A percentile compares a stretch with the other conserved stretches of the same genome.
phyloP scores from a whole-genome alignment of 345 rosid species.

The Alliaria petiolata region DNA sequence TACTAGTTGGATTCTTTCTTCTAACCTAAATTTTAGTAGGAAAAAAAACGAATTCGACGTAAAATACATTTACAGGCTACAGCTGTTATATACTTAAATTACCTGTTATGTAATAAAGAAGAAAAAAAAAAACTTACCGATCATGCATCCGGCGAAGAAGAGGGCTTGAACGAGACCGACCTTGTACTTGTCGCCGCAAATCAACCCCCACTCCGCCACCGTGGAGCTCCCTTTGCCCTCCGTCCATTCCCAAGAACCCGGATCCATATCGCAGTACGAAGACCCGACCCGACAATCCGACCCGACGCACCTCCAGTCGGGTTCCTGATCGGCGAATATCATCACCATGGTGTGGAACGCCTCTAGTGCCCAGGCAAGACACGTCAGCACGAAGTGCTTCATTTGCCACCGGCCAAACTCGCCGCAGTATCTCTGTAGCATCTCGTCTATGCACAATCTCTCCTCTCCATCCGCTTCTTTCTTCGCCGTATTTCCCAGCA shows the following conservation, averaged over 20 bases:
- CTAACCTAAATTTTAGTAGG: neutral
- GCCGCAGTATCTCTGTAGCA: slow-evolving; percentile 75
- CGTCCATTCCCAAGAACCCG: slow-evolving; percentile 74
- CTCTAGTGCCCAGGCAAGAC: slow-evolving; percentile 90
- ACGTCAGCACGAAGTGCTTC: slow-evolving; percentile 73
- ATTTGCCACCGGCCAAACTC: slow-evolving; percentile 91
- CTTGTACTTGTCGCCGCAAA: slow-evolving; percentile 75
- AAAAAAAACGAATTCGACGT: neutral
- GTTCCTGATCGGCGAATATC: slow-evolving; percentile 88
- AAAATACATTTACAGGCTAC: neutral
- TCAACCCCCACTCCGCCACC: slow-evolving; percentile 78
- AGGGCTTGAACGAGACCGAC: slow-evolving; percentile 83
- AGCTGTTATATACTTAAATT: neutral
- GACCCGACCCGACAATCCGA: slow-evolving; percentile 42
- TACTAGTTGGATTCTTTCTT: too few relatives aligned
- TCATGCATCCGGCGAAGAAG: slow-evolving; percentile 90
- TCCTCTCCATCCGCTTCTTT: slow-evolving; percentile 27
- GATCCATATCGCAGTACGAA: slow-evolving; percentile 45
- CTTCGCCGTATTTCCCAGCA: slow-evolving; percentile 26
- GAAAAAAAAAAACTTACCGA: slow-evolving; percentile 59
- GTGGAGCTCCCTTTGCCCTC: slow-evolving; percentile 68
- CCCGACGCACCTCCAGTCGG: slow-evolving; percentile 45
- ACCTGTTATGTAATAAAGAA: neutral
- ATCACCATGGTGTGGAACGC: slow-evolving; percentile 94
- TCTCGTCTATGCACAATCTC: slow-evolving; percentile 65